Evolutionary conservation across 1,284 basidiomycete genomes (phyloP), one percentile per base, ranked within the genome.

Genomic region (Leccinum huronense): DNA sequence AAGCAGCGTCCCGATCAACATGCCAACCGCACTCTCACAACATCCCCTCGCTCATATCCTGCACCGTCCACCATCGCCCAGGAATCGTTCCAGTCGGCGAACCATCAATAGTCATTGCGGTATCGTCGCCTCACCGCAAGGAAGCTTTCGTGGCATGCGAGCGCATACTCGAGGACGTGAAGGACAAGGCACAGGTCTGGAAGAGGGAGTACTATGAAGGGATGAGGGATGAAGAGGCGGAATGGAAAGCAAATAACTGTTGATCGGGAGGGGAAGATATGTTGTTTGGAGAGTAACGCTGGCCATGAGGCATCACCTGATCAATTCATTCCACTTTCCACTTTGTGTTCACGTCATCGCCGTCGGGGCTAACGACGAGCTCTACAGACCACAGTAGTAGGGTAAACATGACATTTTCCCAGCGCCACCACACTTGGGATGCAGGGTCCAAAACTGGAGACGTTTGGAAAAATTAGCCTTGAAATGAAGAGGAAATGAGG

Each of bases 341-440:
- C 72, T 87, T 83, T 72, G 88, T 87, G 59, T 83, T 81, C 62
- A 86, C 81, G 48, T 81, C 81, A 68, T 90, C 90, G 63, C 91
- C 90, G 65, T 90, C 90, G n/a, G 81, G 83, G 74, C 88, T 88
- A 62, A 94, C 90, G 40, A 91, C 76, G 54, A 94, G 81, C 75
- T 94, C 91, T 38, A 94, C 79, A 14, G 88, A 86, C 91, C 91
- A 94, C 42, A 93, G 83, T 27, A 87, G 80, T 51, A 94, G 80
- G 4, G 91, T 93, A 74, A 93, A 89, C 78, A 93, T 91, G 38
- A 94, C 88, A 72, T 91, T 91, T 80, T 89, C 88, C 91, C 91
- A 93, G 69, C 91, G 83, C 89, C 91, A 93, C 91, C 91, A 94
- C 59, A 93, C 85, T 73, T 93, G 91, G 8, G 90, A 91, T n/a